Evolutionary conservation across 2,329 filamentous ascomycete genomes (phyloP), one percentile per base, ranked within the genome.

Genomic region (Neofusicoccum kwambonambiense): DNA sequence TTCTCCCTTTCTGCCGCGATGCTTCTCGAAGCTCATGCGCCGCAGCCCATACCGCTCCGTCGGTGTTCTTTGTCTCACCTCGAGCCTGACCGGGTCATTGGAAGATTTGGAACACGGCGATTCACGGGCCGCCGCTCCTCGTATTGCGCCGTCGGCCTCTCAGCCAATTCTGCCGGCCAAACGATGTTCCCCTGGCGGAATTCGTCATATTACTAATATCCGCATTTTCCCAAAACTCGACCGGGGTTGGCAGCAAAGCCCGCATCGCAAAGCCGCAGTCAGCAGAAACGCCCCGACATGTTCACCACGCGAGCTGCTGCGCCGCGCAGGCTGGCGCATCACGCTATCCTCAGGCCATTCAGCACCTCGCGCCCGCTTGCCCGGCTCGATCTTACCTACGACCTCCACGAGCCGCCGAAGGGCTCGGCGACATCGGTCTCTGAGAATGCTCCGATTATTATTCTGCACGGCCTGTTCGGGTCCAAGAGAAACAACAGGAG

Each of bases 401-500:
- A 92, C 71, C 80, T 90, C 49, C 87, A 92, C 73, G 80, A 85
- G 71, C 87, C 90, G 73, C 77, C 63, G 75, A 77, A 65, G 27
- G 49, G 45, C 4, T 79, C 67, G 76, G 80, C 44, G 50, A 70
- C 70, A 52, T 69, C 64, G 58, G 65, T 62, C 9, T 70, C 69
- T 34, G 47, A 50, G 19, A 75, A 79, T 64, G 80, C 81, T 61
- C 91, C 93, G 1, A 92, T 98, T 68, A 79, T 98, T 67, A 90
- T 98, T 69, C 87, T 98, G 73, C 94, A 98, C 76, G 94, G 95
- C 1, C 83, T 98, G 11, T 97, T 98, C 73, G 94, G 94, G 19
- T 97, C 92, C 42, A 97, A 96, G 81, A 93, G 92, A 81, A 98
- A 98, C 76, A 97, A 97, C 76, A 84, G 93, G 76, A 91, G 86